phyloP scores from a whole-genome alignment of 768 basidiomycete species.

The Cubamyces sp. region DNA sequence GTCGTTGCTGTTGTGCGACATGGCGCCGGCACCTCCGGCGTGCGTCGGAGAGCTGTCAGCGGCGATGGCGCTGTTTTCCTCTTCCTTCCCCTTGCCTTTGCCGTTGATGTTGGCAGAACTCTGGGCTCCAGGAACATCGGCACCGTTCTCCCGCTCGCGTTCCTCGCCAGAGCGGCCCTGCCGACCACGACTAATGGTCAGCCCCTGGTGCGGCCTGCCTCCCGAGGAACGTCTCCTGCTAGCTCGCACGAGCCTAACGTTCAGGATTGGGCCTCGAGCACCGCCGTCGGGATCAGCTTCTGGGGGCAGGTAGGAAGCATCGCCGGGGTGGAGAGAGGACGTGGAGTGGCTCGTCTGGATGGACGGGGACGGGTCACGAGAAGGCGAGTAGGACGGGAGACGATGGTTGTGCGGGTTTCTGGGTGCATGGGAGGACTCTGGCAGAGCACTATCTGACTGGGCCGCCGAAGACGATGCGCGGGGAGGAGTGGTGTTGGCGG shows the following conservation, averaged over 20 bases:
- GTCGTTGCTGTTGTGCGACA: not conserved
- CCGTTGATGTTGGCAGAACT: not conserved
- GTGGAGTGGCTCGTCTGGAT: constrained; percentile 36
- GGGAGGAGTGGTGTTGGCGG: constrained; percentile 30
- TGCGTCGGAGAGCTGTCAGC: not conserved
- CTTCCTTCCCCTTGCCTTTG: not conserved
- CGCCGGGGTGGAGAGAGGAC: constrained; percentile 37
- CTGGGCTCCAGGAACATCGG: not conserved
- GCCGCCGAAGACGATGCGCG: constrained; percentile 25
- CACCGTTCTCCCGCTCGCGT: constrained; percentile 9
- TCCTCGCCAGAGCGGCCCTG: constrained; percentile 27
- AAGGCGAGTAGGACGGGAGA: constrained; percentile 29
- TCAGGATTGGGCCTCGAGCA: constrained; percentile 31
- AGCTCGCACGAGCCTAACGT: constrained; percentile 35
- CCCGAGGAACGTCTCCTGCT: constrained; percentile 27
- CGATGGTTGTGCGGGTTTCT: constrained; percentile 12
- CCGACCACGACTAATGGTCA: constrained; percentile 26
- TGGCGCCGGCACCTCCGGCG: not conserved
- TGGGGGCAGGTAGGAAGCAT: constrained; percentile 36
- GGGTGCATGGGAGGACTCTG: constrained; percentile 32
- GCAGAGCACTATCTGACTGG: constrained; percentile 19
- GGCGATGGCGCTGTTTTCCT: not conserved
- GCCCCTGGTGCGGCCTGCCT: constrained; percentile 9
- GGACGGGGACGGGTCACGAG: constrained; percentile 35
- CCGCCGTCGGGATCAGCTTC: constrained; percentile 32